Conservation (phyloP, 2,329 filamentous ascomycete genomes). For the Aureobasidium sp. region DNA sequence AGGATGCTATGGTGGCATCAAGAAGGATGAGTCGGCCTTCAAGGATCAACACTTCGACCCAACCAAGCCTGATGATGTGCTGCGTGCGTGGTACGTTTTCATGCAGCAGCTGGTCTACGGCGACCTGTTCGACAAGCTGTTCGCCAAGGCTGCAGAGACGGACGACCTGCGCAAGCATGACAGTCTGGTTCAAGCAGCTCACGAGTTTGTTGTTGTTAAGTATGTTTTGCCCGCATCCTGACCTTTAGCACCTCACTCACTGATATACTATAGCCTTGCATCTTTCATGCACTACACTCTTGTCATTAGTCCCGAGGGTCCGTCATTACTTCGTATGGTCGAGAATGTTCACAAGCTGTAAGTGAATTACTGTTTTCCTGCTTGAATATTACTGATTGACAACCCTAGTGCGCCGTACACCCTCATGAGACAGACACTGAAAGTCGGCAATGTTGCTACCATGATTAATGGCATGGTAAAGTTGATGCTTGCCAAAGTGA, state of each 20-base stretch:
- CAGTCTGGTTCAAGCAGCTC: slow-evolving; percentile 51
- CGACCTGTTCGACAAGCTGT: slow-evolving; percentile 55
- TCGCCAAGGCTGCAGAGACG: slow-evolving; percentile 51
- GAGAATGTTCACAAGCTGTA: slow-evolving; percentile 58
- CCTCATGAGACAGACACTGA: slow-evolving; percentile 62
- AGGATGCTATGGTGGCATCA: slow-evolving; percentile 56
- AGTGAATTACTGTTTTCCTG: neutral
- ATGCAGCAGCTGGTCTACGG: slow-evolving; percentile 61
- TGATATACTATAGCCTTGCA: slow-evolving; percentile 47
- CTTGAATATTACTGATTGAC: neutral
- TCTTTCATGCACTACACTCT: slow-evolving; percentile 67
- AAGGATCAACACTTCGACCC: slow-evolving; percentile 45
- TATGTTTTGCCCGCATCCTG: slow-evolving; percentile 30
- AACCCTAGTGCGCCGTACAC: slow-evolving; percentile 48
- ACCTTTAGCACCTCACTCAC: neutral
- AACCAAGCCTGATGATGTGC: slow-evolving; percentile 50
- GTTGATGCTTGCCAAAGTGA: slow-evolving; percentile 68
- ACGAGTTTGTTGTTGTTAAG: slow-evolving; percentile 64
- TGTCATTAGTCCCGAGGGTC: slow-evolving; percentile 64
- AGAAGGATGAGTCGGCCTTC: slow-evolving; percentile 26
- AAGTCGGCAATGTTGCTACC: slow-evolving; percentile 68
- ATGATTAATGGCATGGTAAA: slow-evolving; percentile 72
- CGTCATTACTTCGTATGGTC: slow-evolving; percentile 61
- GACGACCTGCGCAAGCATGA: slow-evolving; percentile 57
- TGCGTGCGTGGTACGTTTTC: slow-evolving; percentile 57